Conservation (phyloP, 129 eudicot species). For the Lactuca saligna region DNA sequence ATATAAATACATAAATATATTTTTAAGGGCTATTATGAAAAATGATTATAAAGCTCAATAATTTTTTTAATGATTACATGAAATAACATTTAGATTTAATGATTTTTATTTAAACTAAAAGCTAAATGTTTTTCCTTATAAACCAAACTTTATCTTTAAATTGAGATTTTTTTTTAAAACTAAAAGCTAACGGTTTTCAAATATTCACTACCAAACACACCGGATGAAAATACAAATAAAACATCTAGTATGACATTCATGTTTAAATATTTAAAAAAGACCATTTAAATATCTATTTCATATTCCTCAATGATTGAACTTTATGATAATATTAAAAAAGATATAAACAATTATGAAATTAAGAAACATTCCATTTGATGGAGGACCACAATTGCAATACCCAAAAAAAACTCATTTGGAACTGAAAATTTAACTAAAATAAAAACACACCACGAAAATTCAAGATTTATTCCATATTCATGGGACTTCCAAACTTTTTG, state of each 20-base stretch:
- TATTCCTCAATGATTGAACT: slow-evolving; percentile 22
- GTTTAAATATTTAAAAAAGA: not conserved
- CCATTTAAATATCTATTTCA: slow-evolving; percentile 6
- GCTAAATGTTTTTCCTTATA: no score
- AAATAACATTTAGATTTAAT: no score
- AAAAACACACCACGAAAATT: slow-evolving; percentile 7
- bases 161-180: no score
- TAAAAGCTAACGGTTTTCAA: not conserved
- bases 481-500: slow-evolving; percentile 2
- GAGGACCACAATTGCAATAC: slow-evolving; percentile 23
- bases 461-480: slow-evolving; percentile 1
- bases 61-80: no score
- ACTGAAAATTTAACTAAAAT: not conserved
- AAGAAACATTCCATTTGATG: slow-evolving; percentile 20
- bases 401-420: not conserved
- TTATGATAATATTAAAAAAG: slow-evolving; percentile 11
- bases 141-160: no score
- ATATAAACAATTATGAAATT: not conserved
- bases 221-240: not conserved
- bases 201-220: no score
- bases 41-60: no score
- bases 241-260: not conserved
- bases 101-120: no score
- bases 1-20: no score
- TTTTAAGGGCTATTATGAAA: no score